Base-by-base conservation (phyloP, 441 rosid genomes). In the Erodium texanum region DNA sequence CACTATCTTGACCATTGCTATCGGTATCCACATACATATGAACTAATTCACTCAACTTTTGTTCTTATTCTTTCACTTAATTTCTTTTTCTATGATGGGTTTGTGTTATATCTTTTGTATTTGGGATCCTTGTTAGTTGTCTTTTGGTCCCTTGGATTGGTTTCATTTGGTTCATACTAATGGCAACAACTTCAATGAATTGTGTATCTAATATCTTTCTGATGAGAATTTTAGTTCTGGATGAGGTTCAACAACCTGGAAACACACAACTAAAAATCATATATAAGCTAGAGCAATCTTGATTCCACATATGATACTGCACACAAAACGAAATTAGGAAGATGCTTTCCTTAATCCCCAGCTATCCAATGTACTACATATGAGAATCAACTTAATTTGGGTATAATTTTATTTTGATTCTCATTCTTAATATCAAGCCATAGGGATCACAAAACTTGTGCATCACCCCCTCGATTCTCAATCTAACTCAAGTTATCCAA, bases 1-100 rank as follows among this genome's bases (percentile, higher is more conserved):
- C 70, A 79, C 91, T 59, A 79, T 86, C 73, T 84, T 86, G 72
- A 75, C 79, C 38, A 78, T 86, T 62, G 85, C 81, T 70, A 74
- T 86, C 11, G 76, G 78, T 27, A 84, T 86, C 69, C 89, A 84
- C 76, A 79, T 85, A 76, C 77, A 80, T 41, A 75, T 58, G 62
- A 58, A 19, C 62, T 22, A 20, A 61, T 15, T 19, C 34, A 59
- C 16, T 19, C 56, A 50, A 15, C 19, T 19, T 50, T 19, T 15
- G 5, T 14, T 15, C 19, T 16, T 50, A 14, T 16, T 50, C 16
- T 50, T 14, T 15, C 16, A 50, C 56, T 50, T 50, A 6, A 50
- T 50, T 50, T 50, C 56, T 50, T 50, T 14, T 27, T 27, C 19
- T 14, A 14, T 15, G 56, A 50, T 50, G 56, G 56, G 56, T 50